These are phyloP conservation scores for Saccharomycopsis hybrid DNA, from an alignment of 1,139 yeast genomes.

Conservation along the genomic window DNA sequence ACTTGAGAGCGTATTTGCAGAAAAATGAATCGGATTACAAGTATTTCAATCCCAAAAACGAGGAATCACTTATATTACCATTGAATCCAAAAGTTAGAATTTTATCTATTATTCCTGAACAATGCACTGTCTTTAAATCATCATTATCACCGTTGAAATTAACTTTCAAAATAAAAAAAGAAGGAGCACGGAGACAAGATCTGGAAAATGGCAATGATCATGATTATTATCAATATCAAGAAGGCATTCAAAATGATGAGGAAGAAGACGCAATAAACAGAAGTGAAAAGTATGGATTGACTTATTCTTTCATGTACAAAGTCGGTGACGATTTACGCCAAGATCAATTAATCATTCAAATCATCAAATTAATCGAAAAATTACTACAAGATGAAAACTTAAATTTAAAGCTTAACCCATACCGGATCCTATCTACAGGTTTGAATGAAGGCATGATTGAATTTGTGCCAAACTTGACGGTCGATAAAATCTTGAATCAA, in stretches of 20 bases:
- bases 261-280: conserved; percentile 23
- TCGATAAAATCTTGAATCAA: conserved; percentile 71
- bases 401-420: conserved; percentile 82
- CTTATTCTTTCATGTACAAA: conserved; percentile 84
- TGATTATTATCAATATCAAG: too few relatives aligned
- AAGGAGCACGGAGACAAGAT: too few relatives aligned
- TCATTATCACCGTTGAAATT: conserved; percentile 84
- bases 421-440: conserved; percentile 85
- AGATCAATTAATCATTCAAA: conserved; percentile 92
- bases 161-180: conserved; percentile 51
- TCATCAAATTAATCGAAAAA: conserved; percentile 86
- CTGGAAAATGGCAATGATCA: too few relatives aligned
- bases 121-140: conserved; percentile 82
- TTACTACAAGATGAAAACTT: conserved; percentile 83
- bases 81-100: conserved; percentile 62
- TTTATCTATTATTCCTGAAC: conserved; percentile 73
- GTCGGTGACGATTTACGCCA: conserved; percentile 95
- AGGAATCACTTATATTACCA: conserved; percentile 59
- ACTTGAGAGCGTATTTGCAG: conserved; percentile 14
- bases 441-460: conserved; percentile 89
- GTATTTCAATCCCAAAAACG: conserved; percentile 32
- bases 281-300: conserved; percentile 42
- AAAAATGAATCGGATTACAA: conserved; percentile 27
- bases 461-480: conserved; percentile 84
- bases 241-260: neutral